A percentile compares a stretch with the other conserved stretches of the same genome.
Conservation (phyloP, 495 filamentous ascomycete genomes). For the Apiosordaria backusii region DNA sequence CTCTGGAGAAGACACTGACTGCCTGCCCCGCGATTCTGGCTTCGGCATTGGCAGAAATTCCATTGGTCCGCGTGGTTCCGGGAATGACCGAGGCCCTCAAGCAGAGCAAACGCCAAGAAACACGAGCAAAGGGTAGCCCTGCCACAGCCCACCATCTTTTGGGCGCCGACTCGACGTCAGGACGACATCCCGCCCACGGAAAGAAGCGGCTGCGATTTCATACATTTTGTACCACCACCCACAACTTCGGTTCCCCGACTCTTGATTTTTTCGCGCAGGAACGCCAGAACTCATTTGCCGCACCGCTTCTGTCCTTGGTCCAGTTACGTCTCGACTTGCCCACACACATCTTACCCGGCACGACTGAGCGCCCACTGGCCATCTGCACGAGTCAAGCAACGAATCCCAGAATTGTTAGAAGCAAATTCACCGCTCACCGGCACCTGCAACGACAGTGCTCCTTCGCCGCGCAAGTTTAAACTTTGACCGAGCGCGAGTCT, state of each 20-base stretch:
- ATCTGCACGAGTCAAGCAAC: neutral
- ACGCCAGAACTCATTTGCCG: neutral
- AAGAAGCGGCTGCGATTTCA: neutral
- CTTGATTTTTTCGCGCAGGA: neutral
- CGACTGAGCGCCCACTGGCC: neutral
- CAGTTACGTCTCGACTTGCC: neutral
- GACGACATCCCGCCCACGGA: neutral
- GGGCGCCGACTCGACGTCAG: neutral
- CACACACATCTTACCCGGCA: neutral
- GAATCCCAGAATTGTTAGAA: neutral
- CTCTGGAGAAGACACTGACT: neutral
- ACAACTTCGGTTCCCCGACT: neutral
- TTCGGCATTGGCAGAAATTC: neutral
- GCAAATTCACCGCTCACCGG: neutral
- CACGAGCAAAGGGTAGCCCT: neutral
- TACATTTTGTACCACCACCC: neutral
- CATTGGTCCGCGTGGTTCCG: neutral
- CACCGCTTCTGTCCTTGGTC: neutral
- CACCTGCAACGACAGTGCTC: neutral
- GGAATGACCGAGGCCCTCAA: conserved; percentile 1
- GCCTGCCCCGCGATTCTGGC: neutral
- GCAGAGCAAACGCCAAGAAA: neutral
- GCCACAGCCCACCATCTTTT: neutral
- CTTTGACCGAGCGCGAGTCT: neutral
- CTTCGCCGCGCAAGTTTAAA: neutral